Base-by-base conservation (phyloP, 1,284 basidiomycete genomes). In the Ganoderma boninense region DNA sequence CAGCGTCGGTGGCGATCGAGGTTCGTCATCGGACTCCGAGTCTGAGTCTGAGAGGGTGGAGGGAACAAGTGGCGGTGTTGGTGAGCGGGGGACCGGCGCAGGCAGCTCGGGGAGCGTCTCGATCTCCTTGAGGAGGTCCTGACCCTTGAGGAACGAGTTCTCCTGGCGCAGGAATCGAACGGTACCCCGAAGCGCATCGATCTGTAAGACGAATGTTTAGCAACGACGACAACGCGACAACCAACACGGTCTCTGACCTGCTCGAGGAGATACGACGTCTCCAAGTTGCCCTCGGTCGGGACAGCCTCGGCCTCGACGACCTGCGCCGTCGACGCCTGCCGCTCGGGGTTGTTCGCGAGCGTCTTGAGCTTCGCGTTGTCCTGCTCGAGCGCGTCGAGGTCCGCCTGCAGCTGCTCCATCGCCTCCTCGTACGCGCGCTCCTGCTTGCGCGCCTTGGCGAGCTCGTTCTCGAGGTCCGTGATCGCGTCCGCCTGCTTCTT, bases 401-500 rank as follows among this genome's bases (percentile, higher is more conserved):
- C 97, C 4, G 90, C 88, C 79, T 98, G 97, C 29, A 99, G 82
- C 76, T 96, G 94, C 75, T 97, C 96, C 84, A 98, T 94, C 1
- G 96, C 95, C 74, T 97, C 96, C 79, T 96, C 94, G 75, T 97
- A 96, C 35, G 93, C 91, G 72, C 92, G 88, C 80, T 97, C 95
- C 78, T 97, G 95, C 79, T 95, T 94, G 79, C 91, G 90, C 10
- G 91, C 89, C 80, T 96, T 96, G 40, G 86, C 82, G 1, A 99
- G 86, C 75, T 97, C 93, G 40, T 80, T 84, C 81, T 98, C 95
- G 26, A 99, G 88, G 69, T 95, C 93, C 23, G 86, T 82, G 67
- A 98, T 94, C 29, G 89, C 84, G 71, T 99, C 97, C 1, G 92
- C 91, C 81, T 96, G 94, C 79, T 94, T 95, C 86, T 96, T 97